Evolutionary conservation across 495 filamentous ascomycete genomes (phyloP).

Genomic region (Xylaria palmicola): DNA sequence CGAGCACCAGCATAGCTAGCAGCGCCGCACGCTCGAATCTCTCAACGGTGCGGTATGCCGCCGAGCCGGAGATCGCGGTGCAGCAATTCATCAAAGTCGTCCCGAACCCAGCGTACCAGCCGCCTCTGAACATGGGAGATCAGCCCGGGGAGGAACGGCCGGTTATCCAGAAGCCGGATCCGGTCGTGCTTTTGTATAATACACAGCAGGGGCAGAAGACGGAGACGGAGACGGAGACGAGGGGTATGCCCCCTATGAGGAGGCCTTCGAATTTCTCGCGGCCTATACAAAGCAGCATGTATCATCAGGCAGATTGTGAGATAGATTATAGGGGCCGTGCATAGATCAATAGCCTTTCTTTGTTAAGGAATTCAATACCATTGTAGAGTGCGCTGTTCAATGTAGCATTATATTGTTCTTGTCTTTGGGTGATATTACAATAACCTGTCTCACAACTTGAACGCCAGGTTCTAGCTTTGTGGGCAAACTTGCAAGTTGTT

Average conservation of each 20-base stretch:
- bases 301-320: neutral
- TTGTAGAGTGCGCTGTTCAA: neutral
- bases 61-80: constrained; percentile 30
- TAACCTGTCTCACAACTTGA: too few species aligned
- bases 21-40: constrained; percentile 26
- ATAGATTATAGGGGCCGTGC: neutral
- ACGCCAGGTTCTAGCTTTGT: too few species aligned
- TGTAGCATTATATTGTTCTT: too few species aligned
- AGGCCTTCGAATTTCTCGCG: constrained; percentile 16
- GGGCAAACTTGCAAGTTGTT: too few species aligned
- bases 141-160: neutral
- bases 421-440: neutral
- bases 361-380: neutral
- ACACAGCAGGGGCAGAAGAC: constrained; percentile 6
- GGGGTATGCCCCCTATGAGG: neutral
- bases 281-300: constrained; percentile 4
- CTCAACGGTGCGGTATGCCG: constrained; percentile 29
- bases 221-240: neutral
- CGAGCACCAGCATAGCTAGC: constrained; percentile 27
- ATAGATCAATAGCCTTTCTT: neutral
- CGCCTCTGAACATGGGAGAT: neutral
- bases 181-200: neutral
- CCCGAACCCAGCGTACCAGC: constrained; percentile 21
- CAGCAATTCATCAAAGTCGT: constrained; percentile 28
- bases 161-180: neutral